These are phyloP conservation scores for Canariomyces notabilis DNA, from an alignment of 2,329 filamentous ascomycete species.

Conservation along the genomic window DNA sequence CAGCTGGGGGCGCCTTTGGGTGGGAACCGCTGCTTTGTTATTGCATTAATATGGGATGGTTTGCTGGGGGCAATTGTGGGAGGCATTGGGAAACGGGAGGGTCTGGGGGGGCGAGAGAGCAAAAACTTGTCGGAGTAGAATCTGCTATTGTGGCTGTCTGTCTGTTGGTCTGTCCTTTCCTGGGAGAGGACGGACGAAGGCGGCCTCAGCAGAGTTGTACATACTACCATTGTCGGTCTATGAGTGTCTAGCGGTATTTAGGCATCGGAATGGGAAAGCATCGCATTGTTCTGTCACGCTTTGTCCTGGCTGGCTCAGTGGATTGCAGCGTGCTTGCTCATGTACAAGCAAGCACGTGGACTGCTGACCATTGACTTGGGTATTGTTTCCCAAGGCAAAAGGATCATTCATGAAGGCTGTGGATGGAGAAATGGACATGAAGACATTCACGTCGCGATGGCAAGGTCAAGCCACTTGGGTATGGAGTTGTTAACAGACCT, in stretches of 20 bases:
- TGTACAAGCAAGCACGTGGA: no score
- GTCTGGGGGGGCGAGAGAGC: not conserved
- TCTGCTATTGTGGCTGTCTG: not conserved
- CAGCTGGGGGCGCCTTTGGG: constrained; percentile 7
- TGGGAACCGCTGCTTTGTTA: not conserved
- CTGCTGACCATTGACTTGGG: no score
- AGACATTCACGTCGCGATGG: no score
- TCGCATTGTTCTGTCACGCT: constrained; percentile 11
- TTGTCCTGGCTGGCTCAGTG: not conserved
- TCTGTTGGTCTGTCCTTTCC: not conserved
- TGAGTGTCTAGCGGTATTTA: constrained; percentile 10
- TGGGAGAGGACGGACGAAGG: not conserved
- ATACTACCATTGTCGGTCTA: constrained; percentile 15
- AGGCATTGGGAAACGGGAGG: not conserved
- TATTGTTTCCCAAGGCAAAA: no score
- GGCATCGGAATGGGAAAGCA: constrained; percentile 22
- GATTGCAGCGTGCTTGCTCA: no score
- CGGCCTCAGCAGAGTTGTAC: constrained; percentile 14
- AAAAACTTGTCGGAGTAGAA: not conserved
- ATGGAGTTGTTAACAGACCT: no score
- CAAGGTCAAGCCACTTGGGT: no score
- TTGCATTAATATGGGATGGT: not conserved
- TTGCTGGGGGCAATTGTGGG: not conserved
- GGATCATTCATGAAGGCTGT: no score
- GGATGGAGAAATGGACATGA: no score